phyloP scores from a whole-genome alignment of 352 stramenopile species.

The Globisporangium camurandrum region DNA sequence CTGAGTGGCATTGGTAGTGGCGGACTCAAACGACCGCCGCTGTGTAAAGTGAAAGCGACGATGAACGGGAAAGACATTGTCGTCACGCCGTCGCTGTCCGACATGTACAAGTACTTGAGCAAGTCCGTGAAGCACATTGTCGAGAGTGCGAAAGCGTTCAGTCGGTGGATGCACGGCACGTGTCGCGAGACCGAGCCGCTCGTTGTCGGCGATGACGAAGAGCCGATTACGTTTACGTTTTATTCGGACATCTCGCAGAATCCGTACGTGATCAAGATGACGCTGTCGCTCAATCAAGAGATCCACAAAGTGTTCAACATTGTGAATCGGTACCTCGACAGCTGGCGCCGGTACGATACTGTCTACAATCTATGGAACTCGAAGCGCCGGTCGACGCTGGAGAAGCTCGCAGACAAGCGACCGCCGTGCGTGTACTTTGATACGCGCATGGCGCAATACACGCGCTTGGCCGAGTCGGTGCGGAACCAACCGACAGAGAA shows the following conservation, averaged over 20 bases:
- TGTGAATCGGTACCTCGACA: slow-evolving; percentile 92
- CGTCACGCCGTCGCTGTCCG: slow-evolving; percentile 88
- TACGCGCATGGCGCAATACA: slow-evolving; percentile 88
- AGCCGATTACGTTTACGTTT: slow-evolving; percentile 92
- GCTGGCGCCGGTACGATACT: slow-evolving; percentile 91
- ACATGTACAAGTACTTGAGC: slow-evolving; percentile 95
- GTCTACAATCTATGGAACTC: slow-evolving; percentile 94
- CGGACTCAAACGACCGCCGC: slow-evolving; percentile 75
- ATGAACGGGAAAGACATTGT: slow-evolving; percentile 95
- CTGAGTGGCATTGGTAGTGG: slow-evolving; percentile 17
- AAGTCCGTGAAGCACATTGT: slow-evolving; percentile 93
- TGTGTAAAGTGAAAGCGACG: slow-evolving; percentile 92
- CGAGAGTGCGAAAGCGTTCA: slow-evolving; percentile 91
- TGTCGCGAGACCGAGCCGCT: slow-evolving; percentile 88
- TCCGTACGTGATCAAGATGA: slow-evolving; percentile 95
- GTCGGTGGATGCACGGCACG: slow-evolving; percentile 94
- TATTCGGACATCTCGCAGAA: slow-evolving; percentile 94
- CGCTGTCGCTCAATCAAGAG: slow-evolving; percentile 88
- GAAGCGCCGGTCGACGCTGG: slow-evolving; percentile 84
- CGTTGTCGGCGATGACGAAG: slow-evolving; percentile 89
- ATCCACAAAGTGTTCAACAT: slow-evolving; percentile 94
- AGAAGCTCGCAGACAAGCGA: slow-evolving; percentile 90
- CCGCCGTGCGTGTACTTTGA: slow-evolving; percentile 94
- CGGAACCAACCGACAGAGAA: slow-evolving; percentile 86
- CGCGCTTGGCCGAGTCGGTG: slow-evolving; percentile 82